Evolutionary conservation across 768 basidiomycete genomes (phyloP).

Genomic region (Rhizopogon sp.): DNA sequence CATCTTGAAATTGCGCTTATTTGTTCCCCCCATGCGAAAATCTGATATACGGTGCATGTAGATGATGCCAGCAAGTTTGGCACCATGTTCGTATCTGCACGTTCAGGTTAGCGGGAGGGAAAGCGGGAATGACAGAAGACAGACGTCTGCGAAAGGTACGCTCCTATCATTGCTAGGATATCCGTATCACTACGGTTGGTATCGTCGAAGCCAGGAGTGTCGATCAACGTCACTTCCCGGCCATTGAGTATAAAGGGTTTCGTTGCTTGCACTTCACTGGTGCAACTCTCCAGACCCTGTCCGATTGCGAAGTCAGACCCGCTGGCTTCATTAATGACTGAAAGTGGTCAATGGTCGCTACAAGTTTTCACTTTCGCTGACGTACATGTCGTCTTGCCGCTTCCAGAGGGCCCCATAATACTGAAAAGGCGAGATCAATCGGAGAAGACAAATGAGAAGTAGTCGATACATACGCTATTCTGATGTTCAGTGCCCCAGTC

Average conservation of each 20-base stretch:
- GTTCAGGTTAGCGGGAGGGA: background rate
- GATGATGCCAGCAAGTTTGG: slow-evolving; percentile 35
- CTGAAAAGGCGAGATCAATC: background rate
- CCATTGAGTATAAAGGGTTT: slow-evolving; percentile 40
- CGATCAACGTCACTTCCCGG: slow-evolving; percentile 40
- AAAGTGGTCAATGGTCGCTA: slow-evolving; percentile 9
- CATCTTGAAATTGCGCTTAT: slow-evolving; percentile 35
- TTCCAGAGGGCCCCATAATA: slow-evolving; percentile 11
- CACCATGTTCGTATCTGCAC: slow-evolving; percentile 1
- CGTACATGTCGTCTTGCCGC: slow-evolving; percentile 10
- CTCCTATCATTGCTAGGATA: slow-evolving; percentile 37
- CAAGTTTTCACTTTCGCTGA: background rate
- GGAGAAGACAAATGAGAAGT: background rate
- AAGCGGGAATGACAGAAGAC: background rate
- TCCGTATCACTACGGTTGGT: slow-evolving; percentile 41
- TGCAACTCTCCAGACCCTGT: slow-evolving; percentile 37
- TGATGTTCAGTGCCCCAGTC: slow-evolving; percentile 6
- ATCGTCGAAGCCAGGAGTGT: slow-evolving; percentile 61
- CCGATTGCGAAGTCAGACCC: slow-evolving; percentile 38
- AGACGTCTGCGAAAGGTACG: slow-evolving; percentile 8
- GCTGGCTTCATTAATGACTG: slow-evolving; percentile 44
- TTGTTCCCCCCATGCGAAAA: slow-evolving; percentile 35
- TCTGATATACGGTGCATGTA: slow-evolving; percentile 42
- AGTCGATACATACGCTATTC: slow-evolving; percentile 24
- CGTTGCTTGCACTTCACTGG: slow-evolving; percentile 32